Evolutionary conservation across 148 eudicot genomes (phyloP).

Genomic region (Pouteria glomerata): DNA sequence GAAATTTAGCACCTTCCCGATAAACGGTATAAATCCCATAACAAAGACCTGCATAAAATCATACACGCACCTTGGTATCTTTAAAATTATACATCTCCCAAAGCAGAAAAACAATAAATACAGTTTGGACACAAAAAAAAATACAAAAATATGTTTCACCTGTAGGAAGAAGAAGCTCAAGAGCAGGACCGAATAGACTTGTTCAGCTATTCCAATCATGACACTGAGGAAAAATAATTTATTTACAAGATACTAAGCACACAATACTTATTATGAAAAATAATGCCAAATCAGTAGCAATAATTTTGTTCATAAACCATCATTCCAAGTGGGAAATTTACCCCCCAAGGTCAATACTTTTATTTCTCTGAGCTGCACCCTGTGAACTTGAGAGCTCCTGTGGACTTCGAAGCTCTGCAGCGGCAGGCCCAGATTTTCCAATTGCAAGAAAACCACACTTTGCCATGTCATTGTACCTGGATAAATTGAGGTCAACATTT

Average conservation of each 20-base stretch:
- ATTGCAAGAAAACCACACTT: constrained; percentile 70
- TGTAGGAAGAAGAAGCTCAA: constrained; percentile 75
- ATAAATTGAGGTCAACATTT: constrained; percentile 15
- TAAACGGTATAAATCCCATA: constrained; percentile 69
- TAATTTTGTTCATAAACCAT: constrained; percentile 2
- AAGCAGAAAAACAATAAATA: background rate
- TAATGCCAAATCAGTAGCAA: background rate
- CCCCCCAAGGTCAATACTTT: constrained; percentile 72
- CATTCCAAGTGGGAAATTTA: constrained; percentile 19
- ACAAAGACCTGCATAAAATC: constrained; percentile 59
- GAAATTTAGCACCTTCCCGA: constrained; percentile 74
- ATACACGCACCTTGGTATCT: background rate
- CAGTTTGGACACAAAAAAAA: background rate
- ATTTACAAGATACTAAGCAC: background rate
- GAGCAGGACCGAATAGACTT: constrained; percentile 74
- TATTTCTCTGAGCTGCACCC: constrained; percentile 31
- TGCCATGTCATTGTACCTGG: constrained; percentile 96
- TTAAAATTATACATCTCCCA: constrained; percentile 3
- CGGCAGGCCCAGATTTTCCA: constrained; percentile 35
- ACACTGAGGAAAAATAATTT: constrained; percentile 38
- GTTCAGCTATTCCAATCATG: constrained; percentile 95
- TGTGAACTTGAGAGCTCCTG: constrained; percentile 31
- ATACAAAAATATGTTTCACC: constrained; percentile 37
- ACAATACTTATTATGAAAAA: background rate
- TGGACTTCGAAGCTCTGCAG: constrained; percentile 22